These are phyloP conservation scores for Penicillium angulare DNA, from an alignment of 495 filamentous ascomycete species.

Conservation along the genomic window DNA sequence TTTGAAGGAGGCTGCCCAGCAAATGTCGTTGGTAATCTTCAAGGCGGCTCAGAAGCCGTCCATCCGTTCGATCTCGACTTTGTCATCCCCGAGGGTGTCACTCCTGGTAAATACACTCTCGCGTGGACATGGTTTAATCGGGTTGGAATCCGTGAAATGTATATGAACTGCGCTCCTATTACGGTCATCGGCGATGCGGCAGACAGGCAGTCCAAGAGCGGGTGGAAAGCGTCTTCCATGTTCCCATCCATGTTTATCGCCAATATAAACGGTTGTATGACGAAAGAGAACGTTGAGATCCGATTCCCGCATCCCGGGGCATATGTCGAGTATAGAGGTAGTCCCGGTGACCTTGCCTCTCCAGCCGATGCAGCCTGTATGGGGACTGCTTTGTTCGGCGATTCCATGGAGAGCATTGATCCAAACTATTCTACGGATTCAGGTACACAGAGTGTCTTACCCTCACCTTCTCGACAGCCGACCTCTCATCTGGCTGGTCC, in stretches of 20 bases:
- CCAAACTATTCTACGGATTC: too few relatives aligned
- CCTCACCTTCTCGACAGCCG: too few relatives aligned
- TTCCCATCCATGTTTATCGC: constrained; percentile 79
- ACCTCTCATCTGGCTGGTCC: too few relatives aligned
- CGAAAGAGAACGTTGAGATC: constrained; percentile 50
- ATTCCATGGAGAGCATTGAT: too few relatives aligned
- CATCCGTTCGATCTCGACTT: constrained; percentile 32
- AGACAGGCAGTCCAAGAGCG: constrained; percentile 24
- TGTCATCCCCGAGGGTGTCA: constrained; percentile 38
- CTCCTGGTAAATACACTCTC: constrained; percentile 55
- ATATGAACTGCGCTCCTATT: constrained; percentile 84
- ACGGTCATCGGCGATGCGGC: constrained; percentile 51
- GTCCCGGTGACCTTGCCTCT: too few relatives aligned
- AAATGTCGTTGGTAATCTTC: constrained; percentile 35
- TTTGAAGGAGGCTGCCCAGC: constrained; percentile 73
- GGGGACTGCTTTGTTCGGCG: too few relatives aligned
- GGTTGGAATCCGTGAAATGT: constrained; percentile 81
- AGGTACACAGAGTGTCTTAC: too few relatives aligned
- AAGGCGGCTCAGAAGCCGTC: constrained; percentile 5
- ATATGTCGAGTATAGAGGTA: constrained; percentile 40
- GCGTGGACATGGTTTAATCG: constrained; percentile 90
- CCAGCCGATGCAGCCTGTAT: too few relatives aligned
- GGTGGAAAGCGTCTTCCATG: constrained; percentile 21
- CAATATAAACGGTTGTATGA: constrained; percentile 65
- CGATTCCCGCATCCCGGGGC: constrained; percentile 67